A percentile compares a stretch with the other conserved stretches of the same genome.
phyloP scores from a whole-genome alignment of 2,329 filamentous ascomycete genomes.

The Fusarium multiceps region DNA sequence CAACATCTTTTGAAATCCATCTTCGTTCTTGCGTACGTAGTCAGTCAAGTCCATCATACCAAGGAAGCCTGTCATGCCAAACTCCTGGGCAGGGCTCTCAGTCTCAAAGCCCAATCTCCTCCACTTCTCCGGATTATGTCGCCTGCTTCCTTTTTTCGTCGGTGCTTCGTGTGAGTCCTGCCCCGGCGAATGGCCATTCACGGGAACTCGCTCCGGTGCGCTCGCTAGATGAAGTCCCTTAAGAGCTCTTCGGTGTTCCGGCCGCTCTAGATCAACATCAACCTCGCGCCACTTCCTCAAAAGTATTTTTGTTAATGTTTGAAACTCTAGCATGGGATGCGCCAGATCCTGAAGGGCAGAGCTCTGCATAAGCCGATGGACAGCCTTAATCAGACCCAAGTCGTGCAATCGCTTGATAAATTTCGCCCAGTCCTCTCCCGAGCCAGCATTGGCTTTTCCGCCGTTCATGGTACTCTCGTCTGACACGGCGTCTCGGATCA shows the following conservation, averaged over 20 bases:
- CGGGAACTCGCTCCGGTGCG: slow-evolving; percentile 67
- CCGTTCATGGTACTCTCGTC: slow-evolving; percentile 67
- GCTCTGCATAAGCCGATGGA: slow-evolving; percentile 94
- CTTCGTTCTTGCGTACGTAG: slow-evolving; percentile 91
- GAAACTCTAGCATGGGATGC: slow-evolving; percentile 91
- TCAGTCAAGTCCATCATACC: slow-evolving; percentile 98
- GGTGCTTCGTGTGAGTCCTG: slow-evolving; percentile 52
- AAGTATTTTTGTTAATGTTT: slow-evolving; percentile 88
- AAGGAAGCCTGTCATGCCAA: slow-evolving; percentile 85
- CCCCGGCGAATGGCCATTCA: slow-evolving; percentile 54
- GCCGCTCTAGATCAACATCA: slow-evolving; percentile 82
- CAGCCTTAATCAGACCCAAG: slow-evolving; percentile 89
- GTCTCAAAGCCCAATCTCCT: slow-evolving; percentile 89
- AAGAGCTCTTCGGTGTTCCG: slow-evolving; percentile 88
- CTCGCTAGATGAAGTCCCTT: slow-evolving; percentile 88
- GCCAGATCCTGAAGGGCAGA: slow-evolving; percentile 90
- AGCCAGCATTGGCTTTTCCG: slow-evolving; percentile 44
- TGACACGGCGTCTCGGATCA: slow-evolving; percentile 91
- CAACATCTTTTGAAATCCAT: slow-evolving; percentile 90
- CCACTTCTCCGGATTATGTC: slow-evolving; percentile 93
- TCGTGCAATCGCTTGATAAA: slow-evolving; percentile 96
- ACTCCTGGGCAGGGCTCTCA: slow-evolving; percentile 87
- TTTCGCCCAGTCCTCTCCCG: slow-evolving; percentile 85
- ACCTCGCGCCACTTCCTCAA: slow-evolving; percentile 90
- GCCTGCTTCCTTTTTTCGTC: slow-evolving; percentile 70